Evolutionary conservation across 2,329 filamentous ascomycete species (phyloP), one percentile per base, ranked within the genome.

Genomic region (Calonectria hawksworthii): DNA sequence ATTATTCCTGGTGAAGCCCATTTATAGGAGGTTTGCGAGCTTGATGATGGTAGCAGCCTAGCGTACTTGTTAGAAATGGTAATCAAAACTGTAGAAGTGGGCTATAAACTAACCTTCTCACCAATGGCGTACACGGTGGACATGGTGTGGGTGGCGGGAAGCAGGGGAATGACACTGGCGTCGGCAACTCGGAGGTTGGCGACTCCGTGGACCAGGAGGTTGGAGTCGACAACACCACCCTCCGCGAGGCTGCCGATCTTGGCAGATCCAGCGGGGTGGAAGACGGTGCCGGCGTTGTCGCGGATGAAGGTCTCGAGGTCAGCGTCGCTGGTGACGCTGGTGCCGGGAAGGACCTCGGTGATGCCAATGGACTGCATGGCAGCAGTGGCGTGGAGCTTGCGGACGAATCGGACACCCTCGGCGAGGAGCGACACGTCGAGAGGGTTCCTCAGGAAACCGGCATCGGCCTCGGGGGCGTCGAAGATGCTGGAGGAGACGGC

Each of bases 191-290:
- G 71, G 5, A 82, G 74, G 1, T 77, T 75, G 32, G 67, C 23
- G 0, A 81, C 61, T 1, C 79, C 81, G 18, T 82, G 77, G 2
- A 82, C 81, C 18, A 73, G 65, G 44, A 82, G 77, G 21, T 78
- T 51, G 26, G 70, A 47, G 1, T 82, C 81, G 11, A 82, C 81
- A 1, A 82, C 80, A 28, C 87, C 88, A 4, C 87, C 88, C 1
- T 86, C 80, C 4, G 83, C 83, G 8, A 82, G 81, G 11, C 84
- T 85, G 68, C 88, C 81, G 84, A 90, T 88, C 68, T 79, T 76
- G 34, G 74, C 76, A 1, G 78, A 75, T 0, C 78, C 78, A 11
- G 69, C 75, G 0, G 78, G 78, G n/a, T 80, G 78, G 28, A 54
- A 80, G 5, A 80, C 28, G 44, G 77, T 80, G 0, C 70, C 72